These are phyloP conservation scores for Exophiala sp. DNA, from an alignment of 2,329 filamentous ascomycete species.

Conservation along the genomic window DNA sequence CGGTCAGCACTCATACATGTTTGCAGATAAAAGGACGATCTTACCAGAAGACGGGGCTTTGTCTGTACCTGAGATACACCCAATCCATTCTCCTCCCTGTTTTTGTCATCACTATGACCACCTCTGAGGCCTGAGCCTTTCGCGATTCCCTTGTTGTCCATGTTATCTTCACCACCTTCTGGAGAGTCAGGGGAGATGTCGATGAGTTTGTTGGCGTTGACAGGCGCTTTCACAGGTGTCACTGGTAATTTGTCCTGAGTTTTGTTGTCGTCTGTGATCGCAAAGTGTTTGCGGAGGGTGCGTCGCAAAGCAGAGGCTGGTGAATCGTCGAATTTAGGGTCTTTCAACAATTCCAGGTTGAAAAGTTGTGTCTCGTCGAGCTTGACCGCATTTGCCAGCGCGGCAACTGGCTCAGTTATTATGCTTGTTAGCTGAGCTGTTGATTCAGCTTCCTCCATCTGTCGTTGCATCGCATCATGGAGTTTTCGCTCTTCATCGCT, in stretches of 20 bases:
- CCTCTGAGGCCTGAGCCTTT: neutral
- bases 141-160: neutral
- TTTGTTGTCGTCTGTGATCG: conserved; percentile 2
- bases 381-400: neutral
- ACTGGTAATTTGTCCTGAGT: neutral
- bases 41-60: conserved; percentile 8
- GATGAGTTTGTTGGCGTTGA: conserved; percentile 11
- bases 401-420: neutral
- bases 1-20: neutral
- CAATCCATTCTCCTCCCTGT: neutral
- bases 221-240: neutral
- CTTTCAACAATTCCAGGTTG: conserved; percentile 18
- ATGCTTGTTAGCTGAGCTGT: neutral
- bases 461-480: conserved; percentile 4
- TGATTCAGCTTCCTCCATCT: neutral
- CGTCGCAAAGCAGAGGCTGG: conserved; percentile 9
- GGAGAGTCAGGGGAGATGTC: conserved; percentile 19
- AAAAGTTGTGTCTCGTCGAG: conserved; percentile 17
- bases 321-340: conserved; percentile 6
- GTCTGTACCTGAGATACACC: neutral
- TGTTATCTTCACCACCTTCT: neutral
- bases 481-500: neutral
- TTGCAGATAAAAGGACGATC: neutral
- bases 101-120: neutral
- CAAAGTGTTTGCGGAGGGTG: conserved; percentile 24